Percentiles rank a stretch among this genome's conserved stretches.
phyloP scores from a whole-genome alignment of 805 yeast species.

The Kluyveromyces aestuarii region DNA sequence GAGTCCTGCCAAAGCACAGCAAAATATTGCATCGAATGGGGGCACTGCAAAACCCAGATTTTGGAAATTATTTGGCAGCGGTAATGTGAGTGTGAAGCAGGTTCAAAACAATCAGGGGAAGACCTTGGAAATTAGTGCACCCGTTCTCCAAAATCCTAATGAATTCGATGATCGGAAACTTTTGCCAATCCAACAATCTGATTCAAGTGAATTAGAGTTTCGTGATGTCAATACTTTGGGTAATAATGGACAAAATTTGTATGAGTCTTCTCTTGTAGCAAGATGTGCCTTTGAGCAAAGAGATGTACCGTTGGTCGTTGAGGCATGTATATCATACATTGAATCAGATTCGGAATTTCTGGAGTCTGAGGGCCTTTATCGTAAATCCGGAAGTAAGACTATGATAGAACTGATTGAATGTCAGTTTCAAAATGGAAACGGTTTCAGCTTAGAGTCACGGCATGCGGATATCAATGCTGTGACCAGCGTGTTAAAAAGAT shows the following conservation, averaged over 20 bases:
- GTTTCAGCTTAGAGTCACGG: slow-evolving; percentile 29
- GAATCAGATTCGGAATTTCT: slow-evolving; percentile 56
- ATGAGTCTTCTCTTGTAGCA: slow-evolving; percentile 45
- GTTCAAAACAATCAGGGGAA: slow-evolving; percentile 5
- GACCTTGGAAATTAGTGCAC: slow-evolving; percentile 28
- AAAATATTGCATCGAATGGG: slow-evolving; percentile 18
- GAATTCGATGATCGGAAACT: slow-evolving; percentile 32
- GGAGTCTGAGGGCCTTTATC: slow-evolving; percentile 76
- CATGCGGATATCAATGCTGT: slow-evolving; percentile 76
- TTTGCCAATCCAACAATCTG: slow-evolving; percentile 14
- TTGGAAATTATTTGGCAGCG: slow-evolving; percentile 26
- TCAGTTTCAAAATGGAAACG: slow-evolving; percentile 27
- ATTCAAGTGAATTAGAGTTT: slow-evolving; percentile 1
- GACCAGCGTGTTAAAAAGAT: slow-evolving; percentile 79
- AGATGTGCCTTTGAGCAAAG: slow-evolving; percentile 55
- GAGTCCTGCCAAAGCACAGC: slow-evolving; percentile 8
- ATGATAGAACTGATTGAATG: slow-evolving; percentile 28
- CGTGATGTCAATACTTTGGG: slow-evolving; percentile 4
- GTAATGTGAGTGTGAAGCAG: slow-evolving; percentile 3
- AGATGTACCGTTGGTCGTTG: slow-evolving; percentile 59
- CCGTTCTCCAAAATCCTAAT: slow-evolving; percentile 29
- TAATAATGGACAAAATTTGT: slow-evolving; percentile 14
- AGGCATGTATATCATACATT: slow-evolving; percentile 65
- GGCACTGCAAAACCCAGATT: slow-evolving; percentile 23
- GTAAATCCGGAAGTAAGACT: slow-evolving; percentile 77